Evolutionary conservation across 140 eudicot species (phyloP), one percentile per base, ranked within the genome.

Genomic region (Ambrosia hybrid): DNA sequence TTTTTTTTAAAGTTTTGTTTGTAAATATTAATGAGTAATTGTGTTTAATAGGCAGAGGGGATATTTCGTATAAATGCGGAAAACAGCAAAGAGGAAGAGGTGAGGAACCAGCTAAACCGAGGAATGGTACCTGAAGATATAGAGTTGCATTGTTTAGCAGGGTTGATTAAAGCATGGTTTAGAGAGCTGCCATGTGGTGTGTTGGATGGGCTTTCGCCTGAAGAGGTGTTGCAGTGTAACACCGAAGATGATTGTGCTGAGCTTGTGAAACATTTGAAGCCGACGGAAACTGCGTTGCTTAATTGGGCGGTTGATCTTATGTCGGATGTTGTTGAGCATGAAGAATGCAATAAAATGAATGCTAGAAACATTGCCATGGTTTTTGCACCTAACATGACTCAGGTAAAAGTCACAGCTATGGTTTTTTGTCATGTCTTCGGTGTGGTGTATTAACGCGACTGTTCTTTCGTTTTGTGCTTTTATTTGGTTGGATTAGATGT

Each of bases 311-410:
- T 94, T 70, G 91, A 94, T 80, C 97, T 94, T 55, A 94, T 94
- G 99, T 82, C 99, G 60, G 99, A 94, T 79, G 95, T 94, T 9
- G 99, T 93, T 61, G 97, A 93, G 62, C 91, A 84, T 17, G 94
- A 88, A 80, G 94, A 85, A 9, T 82, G 75, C 61, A 93, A 93
- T 79, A 93, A 93, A 79, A 93, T 93, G 99, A 93, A 94, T 79
- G 99, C 99, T 10, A 86, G 99, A 76, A 94, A 94, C 68, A 94
- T 94, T 57, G 99, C 97, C 41, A 90, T 94, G 99, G 99, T 94
- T 48, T 94, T 94, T 75, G 87, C 99, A 21, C 99, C 99, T 16
- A 94, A 94, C 67, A 94, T 94, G 99, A 94, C 99, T 70, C 96
- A 90, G 97, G 99, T 90, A 74, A 64, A 76, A 0, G 26, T 21